These are phyloP conservation scores for Ustilago xerochloae DNA, from an alignment of 1,284 basidiomycete genomes.

Conservation along the genomic window DNA sequence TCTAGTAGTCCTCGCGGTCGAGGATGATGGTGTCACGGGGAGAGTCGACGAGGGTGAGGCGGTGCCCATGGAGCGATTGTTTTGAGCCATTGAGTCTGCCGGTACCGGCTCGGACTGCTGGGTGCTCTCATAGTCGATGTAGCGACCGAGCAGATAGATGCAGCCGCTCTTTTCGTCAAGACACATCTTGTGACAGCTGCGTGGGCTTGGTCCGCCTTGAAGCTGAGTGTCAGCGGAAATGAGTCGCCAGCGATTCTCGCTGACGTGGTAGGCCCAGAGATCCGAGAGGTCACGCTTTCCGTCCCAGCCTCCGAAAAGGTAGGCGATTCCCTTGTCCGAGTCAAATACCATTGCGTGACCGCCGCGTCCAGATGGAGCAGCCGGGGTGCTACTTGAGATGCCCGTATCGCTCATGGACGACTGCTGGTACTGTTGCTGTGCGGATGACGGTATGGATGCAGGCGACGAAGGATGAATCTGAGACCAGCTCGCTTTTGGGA, in stretches of 20 bases:
- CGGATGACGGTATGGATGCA: neutral
- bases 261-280: conserved; percentile 80
- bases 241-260: conserved; percentile 75
- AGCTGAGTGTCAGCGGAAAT: conserved; percentile 74
- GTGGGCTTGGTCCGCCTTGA: conserved; percentile 76
- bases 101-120: conserved; percentile 16
- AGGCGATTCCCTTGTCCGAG: conserved; percentile 75
- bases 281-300: conserved; percentile 77
- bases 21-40: conserved; percentile 38
- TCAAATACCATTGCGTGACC: conserved; percentile 87
- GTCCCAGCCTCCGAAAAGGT: conserved; percentile 84
- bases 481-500: conserved; percentile 51
- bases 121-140: conserved; percentile 53
- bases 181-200: conserved; percentile 85
- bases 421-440: neutral
- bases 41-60: conserved; percentile 10
- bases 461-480: conserved; percentile 38
- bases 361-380: conserved; percentile 71
- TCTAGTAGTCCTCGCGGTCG: conserved; percentile 31
- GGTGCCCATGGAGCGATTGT: conserved; percentile 2
- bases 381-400: neutral
- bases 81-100: conserved; percentile 26
- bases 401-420: neutral
- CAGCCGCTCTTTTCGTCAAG: conserved; percentile 78
- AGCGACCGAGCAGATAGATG: conserved; percentile 75